Evolutionary conservation across 2,329 filamentous ascomycete species (phyloP), one percentile per base, ranked within the genome.

Genomic region (Orbilia javanica): DNA sequence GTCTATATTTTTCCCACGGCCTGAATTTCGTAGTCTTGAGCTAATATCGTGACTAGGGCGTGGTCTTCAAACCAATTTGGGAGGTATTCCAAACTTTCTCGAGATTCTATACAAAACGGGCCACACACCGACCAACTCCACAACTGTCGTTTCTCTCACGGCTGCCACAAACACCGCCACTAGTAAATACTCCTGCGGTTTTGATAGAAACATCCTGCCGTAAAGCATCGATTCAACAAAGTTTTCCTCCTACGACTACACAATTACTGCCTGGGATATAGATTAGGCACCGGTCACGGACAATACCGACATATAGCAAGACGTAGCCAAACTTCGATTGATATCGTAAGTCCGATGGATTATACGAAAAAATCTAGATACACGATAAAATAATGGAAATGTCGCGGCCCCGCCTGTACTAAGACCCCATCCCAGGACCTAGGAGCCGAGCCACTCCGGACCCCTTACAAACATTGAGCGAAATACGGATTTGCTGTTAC

Each of bases 401-500:
- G n/a, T n/a, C n/a, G n/a, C n/a, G n/a, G n/a, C n/a, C n/a, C n/a
- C n/a, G n/a, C n/a, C n/a, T 10, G 7, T 36, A 36, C 7, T 10
- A 11, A 5, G 13, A 10, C 7, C 13, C 34, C 4, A 11, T 36
- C 13, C 3, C 13, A 36, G 7, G 34, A 36, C 13, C 34, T 2
- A 36, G 2, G 4, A 36, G 2, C 8, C 13, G 13, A 5, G n/a
- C n/a, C n/a, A n/a, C n/a, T n/a, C n/a, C n/a, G n/a, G n/a, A n/a
- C n/a, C n/a, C n/a, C n/a, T 36, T 36, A 48, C 15, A 64, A 22
- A 13, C 60, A 64, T 34, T 64, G 60, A 4, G 60, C 60, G 31
- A 64, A 64, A 20, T 64, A 64, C 5, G 60, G 39, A 18, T 64
- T 64, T 3, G 39, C 39, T 1, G 60, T 50, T n/a, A 27, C 31